These are phyloP conservation scores for Aspergillus tubingensis DNA, from an alignment of 2,329 filamentous ascomycete genomes.

Conservation along the genomic window DNA sequence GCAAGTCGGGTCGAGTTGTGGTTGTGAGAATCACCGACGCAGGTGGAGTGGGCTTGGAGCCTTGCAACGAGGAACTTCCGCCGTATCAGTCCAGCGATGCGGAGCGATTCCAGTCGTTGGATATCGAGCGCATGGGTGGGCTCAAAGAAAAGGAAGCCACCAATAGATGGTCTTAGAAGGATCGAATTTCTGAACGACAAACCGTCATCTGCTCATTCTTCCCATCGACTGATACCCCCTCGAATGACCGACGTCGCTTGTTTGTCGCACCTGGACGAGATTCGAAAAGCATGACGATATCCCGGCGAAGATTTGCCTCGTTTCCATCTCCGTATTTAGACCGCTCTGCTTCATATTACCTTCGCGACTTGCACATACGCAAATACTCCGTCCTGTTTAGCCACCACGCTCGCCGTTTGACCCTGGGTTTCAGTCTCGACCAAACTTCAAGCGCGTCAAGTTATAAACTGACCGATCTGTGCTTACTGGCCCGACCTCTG, in stretches of 20 bases:
- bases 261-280: slow-evolving; percentile 29
- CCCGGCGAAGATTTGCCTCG: slow-evolving; percentile 29
- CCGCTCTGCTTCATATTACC: slow-evolving; percentile 20
- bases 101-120: slow-evolving; percentile 85
- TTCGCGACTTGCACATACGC: slow-evolving; percentile 37
- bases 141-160: slow-evolving; percentile 79
- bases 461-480: slow-evolving; percentile 8
- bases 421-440: background rate
- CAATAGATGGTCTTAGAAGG: slow-evolving; percentile 37
- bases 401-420: slow-evolving; percentile 11
- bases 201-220: slow-evolving; percentile 8
- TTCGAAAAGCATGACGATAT: slow-evolving; percentile 37
- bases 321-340: slow-evolving; percentile 27
- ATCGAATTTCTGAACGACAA: slow-evolving; percentile 1
- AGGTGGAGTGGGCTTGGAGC: slow-evolving; percentile 82
- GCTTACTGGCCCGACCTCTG: slow-evolving; percentile 22
- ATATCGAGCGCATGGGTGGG: slow-evolving; percentile 91
- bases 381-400: slow-evolving; percentile 18
- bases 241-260: slow-evolving; percentile 12
- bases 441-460: background rate
- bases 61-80: slow-evolving; percentile 75
- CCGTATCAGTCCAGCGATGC: slow-evolving; percentile 83
- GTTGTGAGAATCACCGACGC: slow-evolving; percentile 88
- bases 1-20: slow-evolving; percentile 82
- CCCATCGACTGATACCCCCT: slow-evolving; percentile 15